Evolutionary conservation across 345 rosid genomes (phyloP), one percentile per base, ranked within the genome.

Genomic region (Xanthoceras sorbifolium): DNA sequence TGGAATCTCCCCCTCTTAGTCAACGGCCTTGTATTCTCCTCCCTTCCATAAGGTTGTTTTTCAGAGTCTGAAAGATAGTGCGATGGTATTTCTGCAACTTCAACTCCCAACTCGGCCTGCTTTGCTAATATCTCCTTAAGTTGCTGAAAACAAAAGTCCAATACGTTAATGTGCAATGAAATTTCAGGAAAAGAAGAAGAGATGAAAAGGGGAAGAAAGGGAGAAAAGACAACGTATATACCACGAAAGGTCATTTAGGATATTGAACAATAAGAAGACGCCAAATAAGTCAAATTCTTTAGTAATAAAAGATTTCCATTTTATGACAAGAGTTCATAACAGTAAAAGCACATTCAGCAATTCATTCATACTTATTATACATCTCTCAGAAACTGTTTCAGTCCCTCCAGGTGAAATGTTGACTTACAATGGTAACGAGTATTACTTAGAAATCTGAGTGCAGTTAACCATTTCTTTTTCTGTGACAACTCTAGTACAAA

Each of bases 101-200:
- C 97, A 78, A 89, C 86, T 64, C 97, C 97, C 77, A 96, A 81
- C 83, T 92, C 95, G 25, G 92, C 97, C 79, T 96, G 99, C 94
- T 89, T 91, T 52, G 90, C 90, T 83, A 96, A 83, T n/a, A 96
- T 84, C 73, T 94, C 91, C 86, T 75, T 91, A 73, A 96, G 93
- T 92, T 89, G 94, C 99, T 96, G 88, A 83, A 83, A 44, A 64
- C n/a, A n/a, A 78, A 71, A 67, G 48, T 59, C 48, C 73, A 71
- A 25, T 29, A 68, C 32, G 67, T 63, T 46, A 40, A 64, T 22
- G 42, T 34, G 62, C 28, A 6, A 22, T n/a, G 1, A 54, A 6
- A 10, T 18, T 54, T 54, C 6, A 22, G 12, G 66, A 17, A 38
- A 11, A 48, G 34, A 26, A 28, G 3, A 7, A 15, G 40, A 69